These are phyloP conservation scores for Claviceps maximensis DNA, from an alignment of 2,329 filamentous ascomycete species.

Conservation along the genomic window DNA sequence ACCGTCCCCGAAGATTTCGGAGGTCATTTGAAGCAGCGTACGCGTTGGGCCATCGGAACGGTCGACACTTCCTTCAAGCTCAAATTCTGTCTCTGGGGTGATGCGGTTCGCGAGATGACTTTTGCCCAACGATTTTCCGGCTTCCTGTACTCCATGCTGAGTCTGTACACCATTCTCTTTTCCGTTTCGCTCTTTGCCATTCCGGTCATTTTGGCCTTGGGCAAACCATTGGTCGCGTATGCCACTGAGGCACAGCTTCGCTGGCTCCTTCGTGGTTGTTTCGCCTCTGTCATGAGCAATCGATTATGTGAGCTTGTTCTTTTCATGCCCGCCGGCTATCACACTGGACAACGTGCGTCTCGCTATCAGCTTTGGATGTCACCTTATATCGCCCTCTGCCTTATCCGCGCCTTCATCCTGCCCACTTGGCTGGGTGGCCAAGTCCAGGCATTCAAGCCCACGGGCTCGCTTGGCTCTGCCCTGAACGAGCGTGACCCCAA, in stretches of 20 bases:
- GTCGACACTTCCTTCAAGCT: slow-evolving; percentile 47
- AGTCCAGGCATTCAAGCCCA: slow-evolving; percentile 45
- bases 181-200: slow-evolving; percentile 43
- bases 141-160: slow-evolving; percentile 42
- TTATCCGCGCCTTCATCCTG: slow-evolving; percentile 43
- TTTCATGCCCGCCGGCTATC: slow-evolving; percentile 46
- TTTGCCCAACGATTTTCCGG: slow-evolving; percentile 45
- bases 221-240: slow-evolving; percentile 44
- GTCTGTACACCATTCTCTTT: slow-evolving; percentile 42
- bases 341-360: slow-evolving; percentile 42
- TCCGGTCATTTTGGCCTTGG: slow-evolving; percentile 43
- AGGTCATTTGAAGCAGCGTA: slow-evolving; percentile 43
- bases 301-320: slow-evolving; percentile 44
- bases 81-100: slow-evolving; percentile 44
- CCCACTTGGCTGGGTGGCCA: slow-evolving; percentile 47
- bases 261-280: slow-evolving; percentile 44
- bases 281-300: slow-evolving; percentile 35
- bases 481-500: slow-evolving; percentile 45
- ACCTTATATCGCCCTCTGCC: slow-evolving; percentile 44
- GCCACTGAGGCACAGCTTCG: slow-evolving; percentile 38
- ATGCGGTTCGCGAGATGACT: slow-evolving; percentile 38
- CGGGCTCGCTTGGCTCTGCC: slow-evolving; percentile 41
- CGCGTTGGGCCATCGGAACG: slow-evolving; percentile 41
- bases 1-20: slow-evolving; percentile 43
- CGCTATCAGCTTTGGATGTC: slow-evolving; percentile 50